Evolutionary conservation across 1,139 yeast species (phyloP).

Genomic region (Geotrichum carabidarum): DNA sequence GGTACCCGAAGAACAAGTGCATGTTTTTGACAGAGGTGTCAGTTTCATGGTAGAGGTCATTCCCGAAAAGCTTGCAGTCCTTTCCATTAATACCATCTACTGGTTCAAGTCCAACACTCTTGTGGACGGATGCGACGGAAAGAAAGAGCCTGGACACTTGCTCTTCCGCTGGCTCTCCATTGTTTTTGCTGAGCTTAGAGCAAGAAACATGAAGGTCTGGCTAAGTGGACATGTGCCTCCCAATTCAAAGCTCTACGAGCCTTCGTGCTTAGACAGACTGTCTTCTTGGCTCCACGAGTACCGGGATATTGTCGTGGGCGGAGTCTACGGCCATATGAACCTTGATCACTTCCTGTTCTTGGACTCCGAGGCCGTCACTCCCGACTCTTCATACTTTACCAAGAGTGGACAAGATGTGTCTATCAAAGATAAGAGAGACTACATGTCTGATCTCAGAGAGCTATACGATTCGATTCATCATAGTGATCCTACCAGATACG

Average conservation of each 20-base stretch:
- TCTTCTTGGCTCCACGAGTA: conserved; percentile 75
- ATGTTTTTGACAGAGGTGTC: conserved; percentile 68
- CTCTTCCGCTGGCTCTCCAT: conserved; percentile 73
- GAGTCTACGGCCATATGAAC: conserved; percentile 84
- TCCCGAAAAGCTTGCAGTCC: conserved; percentile 69
- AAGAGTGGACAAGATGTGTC: conserved; percentile 10
- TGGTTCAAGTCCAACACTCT: conserved; percentile 72
- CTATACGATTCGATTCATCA: conserved; percentile 15
- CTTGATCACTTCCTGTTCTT: conserved; percentile 77
- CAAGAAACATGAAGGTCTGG: conserved; percentile 81
- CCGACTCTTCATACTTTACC: not conserved
- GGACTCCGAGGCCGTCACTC: conserved; percentile 45
- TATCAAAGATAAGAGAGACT: conserved; percentile 19
- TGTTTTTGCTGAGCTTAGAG: conserved; percentile 65
- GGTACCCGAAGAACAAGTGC: conserved; percentile 71
- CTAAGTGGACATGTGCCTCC: conserved; percentile 86
- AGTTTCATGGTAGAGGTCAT: conserved; percentile 70
- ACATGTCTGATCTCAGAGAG: conserved; percentile 21
- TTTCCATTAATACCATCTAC: conserved; percentile 73
- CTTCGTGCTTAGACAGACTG: conserved; percentile 65
- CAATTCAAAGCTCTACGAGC: conserved; percentile 67
- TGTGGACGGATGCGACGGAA: conserved; percentile 70
- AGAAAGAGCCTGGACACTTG: conserved; percentile 73
- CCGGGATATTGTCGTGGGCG: conserved; percentile 76
- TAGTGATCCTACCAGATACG: conserved; percentile 50